phyloP scores from a whole-genome alignment of 345 rosid species.

The Rhodamnia argentea region DNA sequence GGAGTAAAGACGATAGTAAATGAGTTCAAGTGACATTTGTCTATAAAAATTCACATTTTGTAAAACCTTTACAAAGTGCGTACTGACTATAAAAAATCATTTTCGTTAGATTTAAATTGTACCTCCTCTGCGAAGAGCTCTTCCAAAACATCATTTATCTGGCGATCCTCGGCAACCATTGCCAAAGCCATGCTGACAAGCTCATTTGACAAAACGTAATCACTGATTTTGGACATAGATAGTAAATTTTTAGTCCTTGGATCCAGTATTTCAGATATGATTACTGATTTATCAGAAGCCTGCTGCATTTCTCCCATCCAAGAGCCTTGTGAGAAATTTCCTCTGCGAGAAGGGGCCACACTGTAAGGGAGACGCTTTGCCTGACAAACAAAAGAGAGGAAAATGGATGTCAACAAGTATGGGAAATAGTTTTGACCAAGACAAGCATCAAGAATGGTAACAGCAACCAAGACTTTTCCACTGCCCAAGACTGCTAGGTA shows the following conservation, averaged over 20 bases:
- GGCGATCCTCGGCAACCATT: conserved; percentile 78
- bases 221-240: conserved; percentile 65
- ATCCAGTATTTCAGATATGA: conserved; percentile 67
- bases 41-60: background rate
- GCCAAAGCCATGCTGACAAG: conserved; percentile 83
- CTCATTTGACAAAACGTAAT: conserved; percentile 64
- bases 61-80: background rate
- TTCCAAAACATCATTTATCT: conserved; percentile 56
- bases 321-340: conserved; percentile 44
- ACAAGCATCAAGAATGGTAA: background rate
- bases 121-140: conserved; percentile 82
- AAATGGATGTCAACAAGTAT: background rate
- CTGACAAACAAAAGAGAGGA: conserved; percentile 13
- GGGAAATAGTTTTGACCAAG: background rate
- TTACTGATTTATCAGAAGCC: conserved; percentile 60
- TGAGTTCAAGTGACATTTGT: background rate
- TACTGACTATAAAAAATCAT: background rate
- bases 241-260: conserved; percentile 63
- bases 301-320: conserved; percentile 85
- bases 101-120: background rate
- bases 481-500: background rate
- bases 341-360: conserved; percentile 22
- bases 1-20: background rate
- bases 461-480: background rate
- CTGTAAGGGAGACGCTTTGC: conserved; percentile 62